phyloP scores from a whole-genome alignment of 2,329 filamentous ascomycete species.

The Trichoderma sp. region DNA sequence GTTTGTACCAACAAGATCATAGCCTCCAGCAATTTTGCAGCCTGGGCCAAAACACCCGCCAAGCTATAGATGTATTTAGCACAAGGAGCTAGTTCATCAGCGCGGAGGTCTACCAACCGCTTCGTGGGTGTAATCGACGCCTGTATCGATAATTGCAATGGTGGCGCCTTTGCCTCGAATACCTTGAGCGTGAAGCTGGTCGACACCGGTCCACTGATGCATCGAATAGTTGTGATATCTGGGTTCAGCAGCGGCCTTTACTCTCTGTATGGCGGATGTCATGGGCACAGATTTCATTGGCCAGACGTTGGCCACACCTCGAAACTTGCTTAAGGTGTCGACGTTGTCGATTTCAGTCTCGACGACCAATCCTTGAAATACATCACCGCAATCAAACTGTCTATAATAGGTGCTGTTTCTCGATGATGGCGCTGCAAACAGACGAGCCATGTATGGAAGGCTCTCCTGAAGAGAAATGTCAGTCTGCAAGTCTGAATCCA shows the following conservation, averaged over 20 bases:
- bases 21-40: slow-evolving; percentile 43
- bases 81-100: not conserved
- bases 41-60: slow-evolving; percentile 44
- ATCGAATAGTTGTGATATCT: slow-evolving; percentile 36
- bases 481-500: not conserved
- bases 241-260: slow-evolving; percentile 14
- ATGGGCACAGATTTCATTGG: slow-evolving; percentile 34
- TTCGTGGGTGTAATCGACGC: slow-evolving; percentile 44
- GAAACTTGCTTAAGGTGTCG: slow-evolving; percentile 37
- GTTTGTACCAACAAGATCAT: slow-evolving; percentile 41
- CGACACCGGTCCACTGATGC: slow-evolving; percentile 45
- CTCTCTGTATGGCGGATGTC: not conserved
- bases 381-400: slow-evolving; percentile 39
- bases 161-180: slow-evolving; percentile 42
- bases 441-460: slow-evolving; percentile 29
- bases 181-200: slow-evolving; percentile 42
- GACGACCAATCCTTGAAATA: slow-evolving; percentile 42
- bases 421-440: slow-evolving; percentile 27
- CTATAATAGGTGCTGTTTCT: slow-evolving; percentile 30
- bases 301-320: slow-evolving; percentile 43
- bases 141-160: slow-evolving; percentile 45
- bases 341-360: slow-evolving; percentile 37
- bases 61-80: slow-evolving; percentile 32
- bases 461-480: not conserved
- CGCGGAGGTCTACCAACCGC: slow-evolving; percentile 33